Percentiles rank a stretch among this genome's conserved stretches.
Evolutionary conservation across 2,329 filamentous ascomycete genomes (phyloP).

Genomic region (Pseudocercospora fijiensis): DNA sequence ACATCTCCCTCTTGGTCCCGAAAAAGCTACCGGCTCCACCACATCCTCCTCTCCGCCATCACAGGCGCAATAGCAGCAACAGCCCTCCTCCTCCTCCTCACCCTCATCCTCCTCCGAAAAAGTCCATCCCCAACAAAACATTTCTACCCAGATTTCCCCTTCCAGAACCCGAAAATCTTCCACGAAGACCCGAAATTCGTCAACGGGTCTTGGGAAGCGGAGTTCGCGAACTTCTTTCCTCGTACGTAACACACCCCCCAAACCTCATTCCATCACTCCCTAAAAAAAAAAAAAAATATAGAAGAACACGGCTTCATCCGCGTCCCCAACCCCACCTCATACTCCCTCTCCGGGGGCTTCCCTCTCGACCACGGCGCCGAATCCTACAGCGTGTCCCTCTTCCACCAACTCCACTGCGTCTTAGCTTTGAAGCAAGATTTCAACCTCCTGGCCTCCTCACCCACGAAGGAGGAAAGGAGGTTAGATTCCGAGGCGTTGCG

Average conservation of each 20-base stretch:
- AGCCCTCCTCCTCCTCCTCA: neutral
- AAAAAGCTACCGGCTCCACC: neutral
- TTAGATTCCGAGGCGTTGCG: neutral
- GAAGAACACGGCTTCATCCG: slow-evolving; percentile 11
- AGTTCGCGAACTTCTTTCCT: neutral
- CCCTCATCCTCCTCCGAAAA: neutral
- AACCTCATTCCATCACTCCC: neutral
- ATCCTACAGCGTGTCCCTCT: slow-evolving; percentile 10
- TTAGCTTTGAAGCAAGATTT: neutral
- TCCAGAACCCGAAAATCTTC: slow-evolving; percentile 6
- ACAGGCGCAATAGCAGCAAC: neutral
- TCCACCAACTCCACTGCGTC: slow-evolving; percentile 14
- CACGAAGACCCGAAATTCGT: slow-evolving; percentile 10
- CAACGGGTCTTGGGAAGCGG: neutral
- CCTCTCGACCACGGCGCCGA: slow-evolving; percentile 3
- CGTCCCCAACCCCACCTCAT: slow-evolving; percentile 7
- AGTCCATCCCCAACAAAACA: neutral
- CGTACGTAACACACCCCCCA: neutral
- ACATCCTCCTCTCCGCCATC: neutral
- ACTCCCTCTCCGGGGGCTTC: slow-evolving; percentile 2
- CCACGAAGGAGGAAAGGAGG: too few species aligned
- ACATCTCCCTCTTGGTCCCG: neutral
- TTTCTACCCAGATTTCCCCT: slow-evolving; percentile 10
- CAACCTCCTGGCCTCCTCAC: neutral
- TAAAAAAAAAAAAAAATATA: neutral